A percentile compares a stretch with the other conserved stretches of the same genome.
Conservation (phyloP, 257 asterid genomes). For the Plantago elongata region DNA sequence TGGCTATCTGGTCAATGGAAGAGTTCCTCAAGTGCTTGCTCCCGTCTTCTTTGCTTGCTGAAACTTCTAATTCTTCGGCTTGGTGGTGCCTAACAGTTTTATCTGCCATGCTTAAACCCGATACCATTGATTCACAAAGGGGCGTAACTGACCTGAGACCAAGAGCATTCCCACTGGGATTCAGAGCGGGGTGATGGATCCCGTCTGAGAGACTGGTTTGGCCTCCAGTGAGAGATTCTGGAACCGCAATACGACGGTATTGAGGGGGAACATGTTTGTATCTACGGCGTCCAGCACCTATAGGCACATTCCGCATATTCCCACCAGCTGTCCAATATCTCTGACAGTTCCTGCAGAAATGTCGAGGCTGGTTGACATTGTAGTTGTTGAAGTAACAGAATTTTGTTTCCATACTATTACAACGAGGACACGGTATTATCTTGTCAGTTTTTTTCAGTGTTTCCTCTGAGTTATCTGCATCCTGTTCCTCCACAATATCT, state of each 20-base stretch:
- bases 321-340: conserved; percentile 56
- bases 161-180: conserved; percentile 30
- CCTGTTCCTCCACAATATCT: conserved; percentile 23
- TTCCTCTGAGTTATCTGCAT: conserved; percentile 27
- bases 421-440: conserved; percentile 45
- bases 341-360: conserved; percentile 48
- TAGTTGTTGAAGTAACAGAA: conserved; percentile 47
- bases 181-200: conserved; percentile 25
- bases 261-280: conserved; percentile 30
- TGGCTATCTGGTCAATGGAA: conserved; percentile 5
- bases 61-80: conserved; percentile 20
- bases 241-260: conserved; percentile 23
- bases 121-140: conserved; percentile 36
- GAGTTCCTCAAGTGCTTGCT: conserved; percentile 29
- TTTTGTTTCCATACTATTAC: conserved; percentile 46
- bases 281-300: conserved; percentile 49
- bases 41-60: conserved; percentile 21
- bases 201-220: conserved; percentile 28
- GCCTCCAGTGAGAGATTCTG: conserved; percentile 26
- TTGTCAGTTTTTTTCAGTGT: conserved; percentile 41
- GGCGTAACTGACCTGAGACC: conserved; percentile 32
- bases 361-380: conserved; percentile 44
- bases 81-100: conserved; percentile 18
- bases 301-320: conserved; percentile 44
- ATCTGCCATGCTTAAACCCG: conserved; percentile 29